Evolutionary conservation across 768 basidiomycete species (phyloP).

Genomic region (Daedalea quercina): DNA sequence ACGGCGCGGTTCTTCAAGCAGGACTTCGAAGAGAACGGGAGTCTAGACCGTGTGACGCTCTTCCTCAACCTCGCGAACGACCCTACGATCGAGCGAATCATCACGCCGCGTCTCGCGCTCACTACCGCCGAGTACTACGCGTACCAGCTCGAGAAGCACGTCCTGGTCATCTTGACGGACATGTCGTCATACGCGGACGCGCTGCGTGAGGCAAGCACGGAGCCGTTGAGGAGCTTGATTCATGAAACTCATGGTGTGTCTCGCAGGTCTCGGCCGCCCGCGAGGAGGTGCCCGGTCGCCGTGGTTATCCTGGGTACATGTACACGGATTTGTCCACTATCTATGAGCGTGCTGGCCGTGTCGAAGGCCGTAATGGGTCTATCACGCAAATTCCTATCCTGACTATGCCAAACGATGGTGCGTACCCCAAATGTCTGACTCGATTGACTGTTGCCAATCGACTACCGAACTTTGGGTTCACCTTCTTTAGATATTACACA

Average conservation of each 20-base stretch:
- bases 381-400: slow-evolving; percentile 99
- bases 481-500: slow-evolving; percentile 87
- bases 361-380: slow-evolving; percentile 94
- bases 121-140: slow-evolving; percentile 99
- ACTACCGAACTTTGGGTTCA: background rate
- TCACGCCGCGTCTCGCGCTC: slow-evolving; percentile 94
- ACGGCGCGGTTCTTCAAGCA: slow-evolving; percentile 99
- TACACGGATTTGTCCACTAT: slow-evolving; percentile 99
- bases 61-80: slow-evolving; percentile 99
- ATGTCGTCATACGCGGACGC: slow-evolving; percentile 99
- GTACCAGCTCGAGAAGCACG: slow-evolving; percentile 99
- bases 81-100: slow-evolving; percentile 99
- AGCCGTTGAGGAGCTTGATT: slow-evolving; percentile 12
- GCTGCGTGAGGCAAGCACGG: slow-evolving; percentile 71
- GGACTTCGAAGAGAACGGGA: slow-evolving; percentile 98
- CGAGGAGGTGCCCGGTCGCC: slow-evolving; percentile 98
- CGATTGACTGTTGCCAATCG: slow-evolving; percentile 6
- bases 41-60: slow-evolving; percentile 92
- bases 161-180: slow-evolving; percentile 97
- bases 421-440: slow-evolving; percentile 19
- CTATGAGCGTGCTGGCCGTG: slow-evolving; percentile 98
- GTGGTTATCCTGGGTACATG: slow-evolving; percentile 98
- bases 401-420: slow-evolving; percentile 99
- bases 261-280: slow-evolving; percentile 90
- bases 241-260: slow-evolving; percentile 1